Percentiles rank a stretch among this genome's conserved stretches.
These are phyloP conservation scores for Hymenotorrendiella dingleyae DNA, from an alignment of 2,329 filamentous ascomycete species.

Conservation along the genomic window DNA sequence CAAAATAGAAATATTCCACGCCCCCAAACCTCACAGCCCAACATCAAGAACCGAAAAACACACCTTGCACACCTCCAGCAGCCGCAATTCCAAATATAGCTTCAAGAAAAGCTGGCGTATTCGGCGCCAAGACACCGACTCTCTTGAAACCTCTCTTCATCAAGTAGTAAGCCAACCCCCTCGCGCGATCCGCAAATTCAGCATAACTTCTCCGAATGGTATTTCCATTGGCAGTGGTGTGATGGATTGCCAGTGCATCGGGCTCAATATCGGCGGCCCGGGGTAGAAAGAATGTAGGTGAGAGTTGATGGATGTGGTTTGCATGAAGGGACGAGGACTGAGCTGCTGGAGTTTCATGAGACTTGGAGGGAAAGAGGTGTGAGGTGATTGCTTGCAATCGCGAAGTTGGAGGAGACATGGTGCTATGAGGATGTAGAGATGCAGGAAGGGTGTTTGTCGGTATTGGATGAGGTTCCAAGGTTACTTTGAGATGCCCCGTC, in stretches of 20 bases:
- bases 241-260: slow-evolving; percentile 75
- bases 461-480: background rate
- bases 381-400: slow-evolving; percentile 54
- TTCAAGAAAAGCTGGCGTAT: slow-evolving; percentile 92
- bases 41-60: background rate
- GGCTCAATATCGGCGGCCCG: slow-evolving; percentile 86
- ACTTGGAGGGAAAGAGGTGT: slow-evolving; percentile 39
- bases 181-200: slow-evolving; percentile 77
- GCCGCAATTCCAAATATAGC: slow-evolving; percentile 82
- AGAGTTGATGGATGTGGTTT: slow-evolving; percentile 67
- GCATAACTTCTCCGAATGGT: slow-evolving; percentile 71
- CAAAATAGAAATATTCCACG: background rate
- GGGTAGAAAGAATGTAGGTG: slow-evolving; percentile 80
- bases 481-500: background rate
- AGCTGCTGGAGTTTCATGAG: slow-evolving; percentile 35
- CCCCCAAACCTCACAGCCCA: background rate
- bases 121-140: slow-evolving; percentile 82
- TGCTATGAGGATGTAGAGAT: background rate
- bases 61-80: slow-evolving; percentile 56
- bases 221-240: slow-evolving; percentile 72
- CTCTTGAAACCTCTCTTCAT: slow-evolving; percentile 66
- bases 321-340: background rate
- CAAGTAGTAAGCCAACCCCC: slow-evolving; percentile 84
- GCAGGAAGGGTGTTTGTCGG: too few relatives aligned
- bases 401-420: slow-evolving; percentile 59